Evolutionary conservation across 345 rosid genomes (phyloP), one percentile per base, ranked within the genome.

Genomic region (Nasturtium officinale): DNA sequence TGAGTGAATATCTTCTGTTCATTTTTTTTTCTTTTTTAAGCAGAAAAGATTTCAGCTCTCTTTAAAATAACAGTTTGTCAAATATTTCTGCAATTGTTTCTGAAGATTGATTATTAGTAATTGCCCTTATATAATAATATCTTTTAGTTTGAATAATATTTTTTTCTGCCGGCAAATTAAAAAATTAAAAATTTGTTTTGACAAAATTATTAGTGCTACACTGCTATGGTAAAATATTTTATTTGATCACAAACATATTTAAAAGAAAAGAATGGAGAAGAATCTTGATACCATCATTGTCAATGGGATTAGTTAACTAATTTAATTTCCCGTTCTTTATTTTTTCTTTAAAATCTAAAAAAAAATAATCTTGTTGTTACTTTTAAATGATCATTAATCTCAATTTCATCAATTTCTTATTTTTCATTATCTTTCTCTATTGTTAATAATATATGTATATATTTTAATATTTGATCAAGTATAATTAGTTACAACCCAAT

Each of bases 281-380:
- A 11, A 3, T 55, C 42, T 25, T 37, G 20, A n/a, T 50, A 71
- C 13, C 45, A 32, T 46, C 32, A 18, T 32, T 57, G 32, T 56
- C 17, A 3, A 32, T 30, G 17, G 8, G 55, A 32, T 70, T 58
- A 25, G 25, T 48, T 71, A 71, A 60, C 20, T 53, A 30, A 64
- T 64, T 28, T 21, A 35, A 20, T 10, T 15, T 9, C 37, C 35
- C 47, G 5, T 32, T 21, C n/a, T 15, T 51, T 38, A 9, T 1
- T 38, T n/a, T n/a, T 43, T 45, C 3, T 6, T 45, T 15, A 5
- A 43, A 43, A 12, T 43, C 20, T 4, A 28, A 8, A 43, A 40
- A 33, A 21, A 66, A 51, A 21, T 33, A 66, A 13, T 66, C 45
- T n/a, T 2, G 16, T 25, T 56, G 50, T 11, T 15, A 74, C 72